These are phyloP conservation scores for Bremia lactucae DNA, from an alignment of 352 stramenopile genomes.

Conservation along the genomic window DNA sequence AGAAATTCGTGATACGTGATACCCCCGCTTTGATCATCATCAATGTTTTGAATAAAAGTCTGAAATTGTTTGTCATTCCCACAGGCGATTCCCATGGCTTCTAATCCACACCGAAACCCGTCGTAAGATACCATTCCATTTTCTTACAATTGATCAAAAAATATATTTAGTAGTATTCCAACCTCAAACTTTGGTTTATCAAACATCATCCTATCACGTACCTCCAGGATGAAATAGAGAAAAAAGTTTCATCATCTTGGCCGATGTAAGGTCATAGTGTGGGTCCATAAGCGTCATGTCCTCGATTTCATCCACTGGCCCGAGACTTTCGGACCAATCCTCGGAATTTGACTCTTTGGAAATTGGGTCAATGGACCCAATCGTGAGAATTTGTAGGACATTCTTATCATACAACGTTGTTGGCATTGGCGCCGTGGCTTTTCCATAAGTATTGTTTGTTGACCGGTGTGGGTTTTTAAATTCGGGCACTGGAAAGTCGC, in stretches of 20 bases:
- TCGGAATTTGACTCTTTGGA: conserved; percentile 35
- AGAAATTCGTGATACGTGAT: conserved; percentile 82
- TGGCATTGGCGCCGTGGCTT: conserved; percentile 13
- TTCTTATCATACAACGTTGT: conserved; percentile 49
- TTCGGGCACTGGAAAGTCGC: no score
- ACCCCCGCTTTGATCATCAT: conserved; percentile 70
- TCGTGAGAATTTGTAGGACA: conserved; percentile 44
- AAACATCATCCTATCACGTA: conserved; percentile 3
- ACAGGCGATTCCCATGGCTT: conserved; percentile 68
- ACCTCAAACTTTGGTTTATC: no score
- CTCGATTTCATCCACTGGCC: conserved; percentile 20
- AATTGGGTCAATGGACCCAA: conserved; percentile 22
- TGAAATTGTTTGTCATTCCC: conserved; percentile 55
- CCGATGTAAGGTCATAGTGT: conserved; percentile 75
- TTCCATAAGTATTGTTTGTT: not conserved
- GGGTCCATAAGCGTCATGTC: conserved; percentile 70
- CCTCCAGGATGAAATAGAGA: conserved; percentile 47
- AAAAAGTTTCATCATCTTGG: conserved; percentile 58
- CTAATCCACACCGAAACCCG: conserved; percentile 56
- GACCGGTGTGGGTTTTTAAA: not conserved
- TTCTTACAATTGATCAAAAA: conserved; percentile 10
- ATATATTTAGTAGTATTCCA: no score
- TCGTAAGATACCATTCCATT: conserved; percentile 67
- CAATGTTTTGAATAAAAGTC: conserved; percentile 65
- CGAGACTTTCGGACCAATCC: conserved; percentile 50